Percentiles rank a stretch among this genome's conserved stretches.
Conservation (phyloP, 441 rosid genomes). For the Flueggea neowawraea region DNA sequence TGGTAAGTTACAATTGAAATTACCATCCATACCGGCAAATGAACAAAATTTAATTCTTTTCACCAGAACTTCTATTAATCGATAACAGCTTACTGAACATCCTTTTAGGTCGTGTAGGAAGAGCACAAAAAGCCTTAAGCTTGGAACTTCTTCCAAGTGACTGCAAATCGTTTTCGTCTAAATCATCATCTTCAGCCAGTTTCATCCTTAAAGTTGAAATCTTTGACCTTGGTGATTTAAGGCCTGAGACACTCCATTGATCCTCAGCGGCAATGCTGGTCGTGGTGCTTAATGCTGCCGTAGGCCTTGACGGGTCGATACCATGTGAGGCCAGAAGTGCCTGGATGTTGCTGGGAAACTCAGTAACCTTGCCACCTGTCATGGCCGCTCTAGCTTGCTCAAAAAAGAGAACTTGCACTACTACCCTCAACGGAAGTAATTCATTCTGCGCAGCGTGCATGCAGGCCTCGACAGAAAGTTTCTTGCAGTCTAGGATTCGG, state of each 20-base stretch:
- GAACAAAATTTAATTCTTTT: constrained; percentile 45
- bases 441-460: constrained; percentile 95
- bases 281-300: constrained; percentile 56
- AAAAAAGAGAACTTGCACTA: constrained; percentile 90
- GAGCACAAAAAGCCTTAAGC: constrained; percentile 70
- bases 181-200: constrained; percentile 70
- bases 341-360: constrained; percentile 82
- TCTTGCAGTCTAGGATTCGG: constrained; percentile 90
- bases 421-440: constrained; percentile 87
- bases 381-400: constrained; percentile 88
- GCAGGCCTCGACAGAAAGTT: constrained; percentile 78
- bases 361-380: constrained; percentile 62
- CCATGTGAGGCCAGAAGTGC: constrained; percentile 74
- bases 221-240: constrained; percentile 73
- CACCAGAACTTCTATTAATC: constrained; percentile 59
- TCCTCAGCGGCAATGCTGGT: constrained; percentile 69
- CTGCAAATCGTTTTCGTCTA: constrained; percentile 52
- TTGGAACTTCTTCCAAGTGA: constrained; percentile 51
- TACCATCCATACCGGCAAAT: constrained; percentile 24
- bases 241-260: constrained; percentile 93
- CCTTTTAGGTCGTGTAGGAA: constrained; percentile 73
- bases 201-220: constrained; percentile 79
- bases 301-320: constrained; percentile 73
- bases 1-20: constrained; percentile 30
- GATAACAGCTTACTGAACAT: constrained; percentile 88